These are phyloP conservation scores for Chloris gayana DNA, from an alignment of 176 grass and related monocot genomes.

Conservation along the genomic window DNA sequence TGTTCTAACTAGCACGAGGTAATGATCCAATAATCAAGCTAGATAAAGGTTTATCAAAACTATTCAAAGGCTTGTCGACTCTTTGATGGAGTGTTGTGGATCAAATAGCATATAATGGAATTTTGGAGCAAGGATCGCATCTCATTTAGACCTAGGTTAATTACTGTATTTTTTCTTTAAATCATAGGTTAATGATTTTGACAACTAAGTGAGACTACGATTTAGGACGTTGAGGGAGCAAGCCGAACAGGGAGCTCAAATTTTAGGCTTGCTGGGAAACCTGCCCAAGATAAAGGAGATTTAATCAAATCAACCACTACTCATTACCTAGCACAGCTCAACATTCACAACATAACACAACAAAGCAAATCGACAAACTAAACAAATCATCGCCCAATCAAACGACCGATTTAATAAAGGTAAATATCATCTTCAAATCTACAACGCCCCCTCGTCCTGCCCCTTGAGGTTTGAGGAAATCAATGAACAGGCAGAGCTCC, in stretches of 20 bases:
- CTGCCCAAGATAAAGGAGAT: background rate
- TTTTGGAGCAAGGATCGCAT: no score
- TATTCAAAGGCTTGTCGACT: background rate
- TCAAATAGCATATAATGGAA: no score
- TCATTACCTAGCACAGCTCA: background rate
- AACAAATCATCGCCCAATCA: background rate
- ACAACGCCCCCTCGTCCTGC: background rate
- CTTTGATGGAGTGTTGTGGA: background rate
- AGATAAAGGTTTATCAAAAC: background rate
- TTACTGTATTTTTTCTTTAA: background rate
- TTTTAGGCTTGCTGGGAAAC: background rate
- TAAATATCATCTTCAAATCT: background rate
- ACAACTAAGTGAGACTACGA: background rate
- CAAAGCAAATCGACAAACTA: background rate
- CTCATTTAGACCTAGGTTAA: background rate
- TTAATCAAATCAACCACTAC: background rate
- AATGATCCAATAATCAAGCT: background rate
- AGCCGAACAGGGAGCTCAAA: background rate
- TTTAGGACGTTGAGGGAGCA: background rate
- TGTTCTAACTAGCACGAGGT: background rate
- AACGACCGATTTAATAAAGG: background rate
- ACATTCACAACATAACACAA: background rate
- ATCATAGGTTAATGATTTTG: background rate
- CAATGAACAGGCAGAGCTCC: background rate
- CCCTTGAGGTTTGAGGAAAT: conserved; percentile 8